Conservation (phyloP, 495 filamentous ascomycete genomes). For the Acidomyces sp. region DNA sequence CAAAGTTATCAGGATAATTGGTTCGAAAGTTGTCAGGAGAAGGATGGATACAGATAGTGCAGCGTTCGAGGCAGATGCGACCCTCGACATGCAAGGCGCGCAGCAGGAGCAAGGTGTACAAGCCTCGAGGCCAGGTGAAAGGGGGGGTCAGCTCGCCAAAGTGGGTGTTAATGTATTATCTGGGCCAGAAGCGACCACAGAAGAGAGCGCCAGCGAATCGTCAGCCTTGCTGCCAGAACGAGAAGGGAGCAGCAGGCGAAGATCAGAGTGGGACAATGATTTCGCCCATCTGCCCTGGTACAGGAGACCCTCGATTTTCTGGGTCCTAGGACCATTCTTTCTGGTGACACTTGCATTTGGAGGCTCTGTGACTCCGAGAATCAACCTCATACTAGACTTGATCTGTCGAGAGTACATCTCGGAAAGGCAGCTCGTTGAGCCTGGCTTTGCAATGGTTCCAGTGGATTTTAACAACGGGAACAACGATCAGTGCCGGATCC, state of each 20-base stretch:
- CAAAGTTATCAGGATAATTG: background rate
- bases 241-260: slow-evolving; percentile 11
- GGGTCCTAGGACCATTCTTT: slow-evolving; percentile 66
- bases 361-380: slow-evolving; percentile 61
- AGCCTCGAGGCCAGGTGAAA: background rate
- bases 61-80: slow-evolving; percentile 16
- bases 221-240: slow-evolving; percentile 6
- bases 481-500: slow-evolving; percentile 59
- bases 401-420: slow-evolving; percentile 69
- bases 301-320: slow-evolving; percentile 67
- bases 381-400: slow-evolving; percentile 67
- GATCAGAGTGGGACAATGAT: slow-evolving; percentile 39
- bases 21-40: background rate
- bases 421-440: slow-evolving; percentile 43
- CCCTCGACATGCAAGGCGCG: slow-evolving; percentile 10
- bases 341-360: slow-evolving; percentile 74
- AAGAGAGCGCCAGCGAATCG: slow-evolving; percentile 10
- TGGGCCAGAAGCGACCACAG: background rate
- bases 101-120: slow-evolving; percentile 1
- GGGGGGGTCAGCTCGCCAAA: slow-evolving; percentile 7
- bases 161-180: slow-evolving; percentile 4
- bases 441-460: slow-evolving; percentile 46
- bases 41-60: slow-evolving; percentile 14
- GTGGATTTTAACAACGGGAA: slow-evolving; percentile 51
- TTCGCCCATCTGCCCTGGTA: slow-evolving; percentile 57